Evolutionary conservation across 78 protist genomes (phyloP).

Genomic region (Guillardia theta): DNA sequence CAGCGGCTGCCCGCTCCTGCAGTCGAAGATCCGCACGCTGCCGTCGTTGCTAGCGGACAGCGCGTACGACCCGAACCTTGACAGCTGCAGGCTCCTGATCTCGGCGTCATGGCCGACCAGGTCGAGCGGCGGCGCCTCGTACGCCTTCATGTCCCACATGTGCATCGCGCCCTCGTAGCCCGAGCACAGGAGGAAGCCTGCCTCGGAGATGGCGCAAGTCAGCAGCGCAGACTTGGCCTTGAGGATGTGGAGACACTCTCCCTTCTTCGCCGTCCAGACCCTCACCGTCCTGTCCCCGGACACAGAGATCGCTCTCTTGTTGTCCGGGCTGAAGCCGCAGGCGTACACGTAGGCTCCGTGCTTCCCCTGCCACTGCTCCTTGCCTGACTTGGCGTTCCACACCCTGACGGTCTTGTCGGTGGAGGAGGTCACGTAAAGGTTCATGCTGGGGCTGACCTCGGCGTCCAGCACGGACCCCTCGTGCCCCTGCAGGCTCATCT

Average conservation of each 20-base stretch:
- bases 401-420: slow-evolving; percentile 7
- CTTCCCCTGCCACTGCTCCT: slow-evolving; percentile 27
- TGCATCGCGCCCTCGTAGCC: slow-evolving; percentile 10
- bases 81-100: not conserved
- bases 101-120: not conserved
- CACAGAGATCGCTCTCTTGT: not conserved
- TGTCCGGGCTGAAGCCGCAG: not conserved
- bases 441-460: not conserved
- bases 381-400: not conserved
- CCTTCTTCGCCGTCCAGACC: not conserved
- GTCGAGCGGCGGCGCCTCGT: not conserved
- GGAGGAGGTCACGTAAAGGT: not conserved
- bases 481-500: not conserved
- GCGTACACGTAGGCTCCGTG: slow-evolving; percentile 13
- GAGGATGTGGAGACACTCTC: slow-evolving; percentile 27
- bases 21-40: not conserved
- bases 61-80: not conserved
- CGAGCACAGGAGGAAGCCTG: not conserved
- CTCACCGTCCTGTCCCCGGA: not conserved
- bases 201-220: not conserved
- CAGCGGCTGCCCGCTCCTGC: not conserved
- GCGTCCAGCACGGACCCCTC: not conserved
- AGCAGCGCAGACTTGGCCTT: not conserved
- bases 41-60: not conserved
- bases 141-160: not conserved